Conservation (phyloP, 495 filamentous ascomycete genomes). For the Pyrenula massariospora region DNA sequence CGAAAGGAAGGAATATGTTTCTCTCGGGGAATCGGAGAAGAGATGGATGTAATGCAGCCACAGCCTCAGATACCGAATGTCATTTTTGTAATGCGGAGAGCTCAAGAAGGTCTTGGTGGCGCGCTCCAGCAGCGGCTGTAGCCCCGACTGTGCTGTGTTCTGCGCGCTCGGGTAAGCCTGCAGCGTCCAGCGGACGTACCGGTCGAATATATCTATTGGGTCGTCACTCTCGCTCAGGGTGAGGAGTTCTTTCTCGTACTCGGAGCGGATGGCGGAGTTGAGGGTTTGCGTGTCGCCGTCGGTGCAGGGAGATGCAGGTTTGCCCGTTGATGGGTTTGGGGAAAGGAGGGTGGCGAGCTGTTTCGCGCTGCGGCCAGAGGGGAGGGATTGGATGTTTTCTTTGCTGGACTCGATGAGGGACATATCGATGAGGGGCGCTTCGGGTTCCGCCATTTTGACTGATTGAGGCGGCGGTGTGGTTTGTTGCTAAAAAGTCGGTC, state of each 20-base stretch:
- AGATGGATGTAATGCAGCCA: constrained; percentile 91
- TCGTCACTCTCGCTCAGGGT: constrained; percentile 80
- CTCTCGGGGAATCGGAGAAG: constrained; percentile 83
- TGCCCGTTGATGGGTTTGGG: constrained; percentile 35
- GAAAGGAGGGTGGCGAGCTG: constrained; percentile 80
- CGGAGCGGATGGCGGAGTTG: constrained; percentile 65
- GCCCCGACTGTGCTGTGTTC: constrained; percentile 77
- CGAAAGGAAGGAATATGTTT: constrained; percentile 82
- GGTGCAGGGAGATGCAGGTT: constrained; percentile 23
- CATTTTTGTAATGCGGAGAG: constrained; percentile 80
- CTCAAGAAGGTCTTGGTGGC: constrained; percentile 84
- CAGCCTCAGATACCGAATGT: constrained; percentile 80
- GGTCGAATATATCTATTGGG: constrained; percentile 88
- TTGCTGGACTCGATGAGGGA: constrained; percentile 93
- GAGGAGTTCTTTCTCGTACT: constrained; percentile 76
- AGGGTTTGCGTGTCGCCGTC: constrained; percentile 56
- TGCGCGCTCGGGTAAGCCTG: constrained; percentile 91
- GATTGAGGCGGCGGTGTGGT: background rate
- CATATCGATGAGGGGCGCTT: constrained; percentile 65
- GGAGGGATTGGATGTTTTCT: constrained; percentile 91
- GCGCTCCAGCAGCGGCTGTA: constrained; percentile 81
- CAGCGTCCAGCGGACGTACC: constrained; percentile 93
- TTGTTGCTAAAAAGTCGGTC: too few species aligned
- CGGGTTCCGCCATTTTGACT: constrained; percentile 34
- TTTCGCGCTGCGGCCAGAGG: constrained; percentile 80